A percentile compares a stretch with the other conserved stretches of the same genome.
phyloP scores from a whole-genome alignment of 768 basidiomycete genomes.

The Asterophora lycoperdoides region DNA sequence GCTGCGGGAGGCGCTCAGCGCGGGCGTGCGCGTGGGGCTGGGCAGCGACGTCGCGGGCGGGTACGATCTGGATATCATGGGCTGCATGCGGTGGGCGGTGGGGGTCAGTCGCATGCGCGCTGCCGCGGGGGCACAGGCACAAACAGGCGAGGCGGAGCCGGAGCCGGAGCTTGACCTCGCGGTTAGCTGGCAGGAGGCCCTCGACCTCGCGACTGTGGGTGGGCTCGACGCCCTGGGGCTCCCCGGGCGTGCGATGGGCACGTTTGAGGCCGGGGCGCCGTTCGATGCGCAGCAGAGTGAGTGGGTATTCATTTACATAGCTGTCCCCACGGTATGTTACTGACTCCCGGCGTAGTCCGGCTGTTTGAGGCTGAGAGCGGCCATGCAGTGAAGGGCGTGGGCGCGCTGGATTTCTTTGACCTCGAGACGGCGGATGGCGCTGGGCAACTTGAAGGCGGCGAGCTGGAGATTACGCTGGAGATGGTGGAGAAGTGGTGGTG shows the following conservation, averaged over 20 bases:
- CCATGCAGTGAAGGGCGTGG: conserved; percentile 52
- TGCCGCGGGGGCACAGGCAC: conserved; percentile 27
- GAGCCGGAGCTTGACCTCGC: too few relatives aligned
- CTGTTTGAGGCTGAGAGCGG: conserved; percentile 38
- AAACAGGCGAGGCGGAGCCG: conserved; percentile 5
- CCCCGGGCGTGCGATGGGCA: conserved; percentile 33
- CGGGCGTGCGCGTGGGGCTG: conserved; percentile 67
- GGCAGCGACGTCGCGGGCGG: conserved; percentile 88
- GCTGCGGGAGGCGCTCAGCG: conserved; percentile 64
- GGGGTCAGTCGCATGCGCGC: conserved; percentile 66
- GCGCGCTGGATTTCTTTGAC: conserved; percentile 70
- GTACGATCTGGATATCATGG: conserved; percentile 75
- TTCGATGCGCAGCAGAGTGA: conserved; percentile 77
- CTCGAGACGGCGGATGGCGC: conserved; percentile 22
- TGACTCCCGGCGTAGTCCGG: conserved; percentile 44
- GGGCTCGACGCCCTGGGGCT: conserved; percentile 70
- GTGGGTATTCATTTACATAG: conserved; percentile 20
- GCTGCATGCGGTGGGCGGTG: conserved; percentile 77
- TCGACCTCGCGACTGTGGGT: conserved; percentile 80
- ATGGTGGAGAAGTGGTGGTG: conserved; percentile 92
- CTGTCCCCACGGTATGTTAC: not conserved
- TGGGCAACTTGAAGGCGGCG: not conserved
- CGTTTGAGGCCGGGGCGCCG: conserved; percentile 55
- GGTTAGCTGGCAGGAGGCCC: conserved; percentile 76
- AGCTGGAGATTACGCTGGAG: conserved; percentile 33